Base-by-base conservation (phyloP, 768 basidiomycete species). In the Exsudoporus frostii region DNA sequence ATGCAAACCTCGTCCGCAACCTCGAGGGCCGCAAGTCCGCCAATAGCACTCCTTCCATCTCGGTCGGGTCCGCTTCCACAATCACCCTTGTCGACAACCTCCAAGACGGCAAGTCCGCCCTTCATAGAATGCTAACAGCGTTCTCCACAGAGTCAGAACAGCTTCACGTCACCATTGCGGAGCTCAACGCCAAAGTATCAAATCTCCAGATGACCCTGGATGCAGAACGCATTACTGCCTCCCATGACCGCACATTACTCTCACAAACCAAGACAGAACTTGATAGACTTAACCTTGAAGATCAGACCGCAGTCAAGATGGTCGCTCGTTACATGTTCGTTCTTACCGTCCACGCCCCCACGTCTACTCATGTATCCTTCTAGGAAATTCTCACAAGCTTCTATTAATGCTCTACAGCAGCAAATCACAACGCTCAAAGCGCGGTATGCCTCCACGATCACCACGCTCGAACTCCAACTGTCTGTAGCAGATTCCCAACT, bases 351-450 rank as follows among this genome's bases (percentile, higher is more conserved):
- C 27, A 17, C 10, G 0, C 24, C 51, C 0, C 45, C 19, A 7
- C 30, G 5, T 49, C n/a, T 57, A 45, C 40, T 57, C 50, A 57
- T 10, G 3, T 11, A 34, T 53, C 9, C 24, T 13, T 3, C 3
- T 55, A 91, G 90, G 90, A 87, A 84, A 67, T 93, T 92, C 69
- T 90, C 90, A 2, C 90, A 93, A 63, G 74, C 79, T 2, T 82
- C 87, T 7, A 86, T 85, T 5, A 78, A 88, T 50, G 65, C 77
- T 1, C 79, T 92, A 0, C 87, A 89, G 57, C 61, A 72, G 4
- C 79, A 88, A 13, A 73, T 92, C 39, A 71, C 73, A 6, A 70
- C 80, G 2, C 75, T 89, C 44, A 83, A 81, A 49, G 64, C 76
- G 0, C 80, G 90, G 4, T 85, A 91, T 61, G 69, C 77, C 3